These are phyloP conservation scores for Penicillium paradoxum DNA, from an alignment of 495 filamentous ascomycete genomes.

Conservation along the genomic window DNA sequence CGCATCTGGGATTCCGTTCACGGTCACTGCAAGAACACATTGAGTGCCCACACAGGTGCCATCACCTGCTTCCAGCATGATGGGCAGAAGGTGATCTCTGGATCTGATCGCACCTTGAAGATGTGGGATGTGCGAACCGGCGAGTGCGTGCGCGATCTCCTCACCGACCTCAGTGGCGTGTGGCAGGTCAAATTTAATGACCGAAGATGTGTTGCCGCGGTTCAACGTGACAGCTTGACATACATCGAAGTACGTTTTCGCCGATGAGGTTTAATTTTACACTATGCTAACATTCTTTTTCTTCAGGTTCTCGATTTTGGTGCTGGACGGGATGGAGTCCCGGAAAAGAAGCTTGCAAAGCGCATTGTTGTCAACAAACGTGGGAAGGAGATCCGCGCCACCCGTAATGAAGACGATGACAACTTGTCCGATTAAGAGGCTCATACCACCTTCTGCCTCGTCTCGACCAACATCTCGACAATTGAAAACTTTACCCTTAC, in stretches of 20 bases:
- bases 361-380: conserved; percentile 71
- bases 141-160: conserved; percentile 86
- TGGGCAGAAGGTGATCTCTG: conserved; percentile 92
- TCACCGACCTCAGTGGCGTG: conserved; percentile 92
- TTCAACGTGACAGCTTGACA: conserved; percentile 85
- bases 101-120: conserved; percentile 91
- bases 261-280: background rate
- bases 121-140: conserved; percentile 97
- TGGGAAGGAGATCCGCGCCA: conserved; percentile 38
- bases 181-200: conserved; percentile 99
- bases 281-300: conserved; percentile 3
- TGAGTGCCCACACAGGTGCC: conserved; percentile 91
- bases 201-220: conserved; percentile 89
- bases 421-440: conserved; percentile 31
- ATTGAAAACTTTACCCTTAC: conserved; percentile 1
- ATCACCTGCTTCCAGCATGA: conserved; percentile 99
- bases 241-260: conserved; percentile 81
- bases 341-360: conserved; percentile 68
- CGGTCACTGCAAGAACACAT: conserved; percentile 80
- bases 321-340: conserved; percentile 74
- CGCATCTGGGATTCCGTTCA: conserved; percentile 96
- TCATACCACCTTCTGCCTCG: background rate
- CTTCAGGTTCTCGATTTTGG: conserved; percentile 83
- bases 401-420: conserved; percentile 39
- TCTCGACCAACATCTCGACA: conserved; percentile 20